Conservation (phyloP, 305 asterid genomes). For the Fraxinus latifolia region DNA sequence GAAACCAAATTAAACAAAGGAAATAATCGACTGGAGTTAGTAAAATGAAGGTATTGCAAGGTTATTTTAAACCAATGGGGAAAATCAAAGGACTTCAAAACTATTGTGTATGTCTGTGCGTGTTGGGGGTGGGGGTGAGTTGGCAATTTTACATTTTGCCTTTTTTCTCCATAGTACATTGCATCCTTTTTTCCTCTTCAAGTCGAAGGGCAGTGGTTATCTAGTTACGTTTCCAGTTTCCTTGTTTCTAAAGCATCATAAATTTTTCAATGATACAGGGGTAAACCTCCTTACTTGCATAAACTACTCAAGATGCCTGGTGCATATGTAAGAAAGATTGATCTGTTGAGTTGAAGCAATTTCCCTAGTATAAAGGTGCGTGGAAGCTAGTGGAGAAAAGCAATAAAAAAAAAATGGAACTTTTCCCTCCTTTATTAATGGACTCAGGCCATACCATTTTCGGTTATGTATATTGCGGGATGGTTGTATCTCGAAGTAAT, state of each 20-base stretch:
- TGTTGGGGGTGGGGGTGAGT: too few relatives aligned
- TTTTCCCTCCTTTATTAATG: background rate
- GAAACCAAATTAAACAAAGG: background rate
- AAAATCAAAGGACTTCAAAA: too few relatives aligned
- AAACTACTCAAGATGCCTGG: background rate
- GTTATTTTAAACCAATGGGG: too few relatives aligned
- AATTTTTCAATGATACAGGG: background rate
- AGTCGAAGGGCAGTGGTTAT: background rate
- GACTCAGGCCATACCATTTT: slow-evolving; percentile 38
- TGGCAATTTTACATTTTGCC: background rate
- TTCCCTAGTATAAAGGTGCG: background rate
- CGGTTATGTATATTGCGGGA: slow-evolving; percentile 50
- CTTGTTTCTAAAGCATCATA: background rate
- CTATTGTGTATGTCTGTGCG: too few relatives aligned
- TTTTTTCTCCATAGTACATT: background rate
- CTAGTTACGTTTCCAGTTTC: background rate
- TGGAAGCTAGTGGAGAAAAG: background rate
- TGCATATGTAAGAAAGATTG: background rate
- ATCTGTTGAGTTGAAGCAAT: background rate
- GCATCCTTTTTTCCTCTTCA: background rate
- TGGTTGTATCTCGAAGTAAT: slow-evolving; percentile 46
- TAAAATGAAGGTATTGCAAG: too few relatives aligned
- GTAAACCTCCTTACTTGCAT: background rate
- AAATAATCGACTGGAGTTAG: background rate
- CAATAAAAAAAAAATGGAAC: background rate